Evolutionary conservation across 2,329 filamentous ascomycete genomes (phyloP), one percentile per base, ranked within the genome.

Genomic region (Aureobasidium sp.): DNA sequence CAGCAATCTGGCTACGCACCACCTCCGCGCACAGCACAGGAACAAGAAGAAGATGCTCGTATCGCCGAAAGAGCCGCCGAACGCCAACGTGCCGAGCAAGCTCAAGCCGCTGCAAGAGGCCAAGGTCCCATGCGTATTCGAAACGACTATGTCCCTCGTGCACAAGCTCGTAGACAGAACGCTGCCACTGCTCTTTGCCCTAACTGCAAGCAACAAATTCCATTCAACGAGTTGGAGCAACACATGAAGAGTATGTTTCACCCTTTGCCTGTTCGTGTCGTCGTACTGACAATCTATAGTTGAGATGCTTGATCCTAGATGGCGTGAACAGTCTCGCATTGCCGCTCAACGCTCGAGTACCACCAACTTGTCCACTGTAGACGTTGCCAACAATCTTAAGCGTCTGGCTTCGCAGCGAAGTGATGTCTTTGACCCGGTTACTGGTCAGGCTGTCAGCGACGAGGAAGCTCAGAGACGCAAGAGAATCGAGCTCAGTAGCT

Each of bases 251-350:
- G 86, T 88, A 78, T 76, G 81, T 68, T 48, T 27, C 22, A 8
- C 40, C 4, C 15, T 58, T 6, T 64, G 65, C 75, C 80, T 67
- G n/a, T 15, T 33, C 7, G 48, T n/a, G 29, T 29, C 3, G 31
- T 27, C 5, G 15, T 50, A 27, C 48, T 49, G 24, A 42, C 17
- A 15, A 12, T 15, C 15, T 24, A 7, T 27, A 82, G 81, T 97
- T 72, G 93, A 97, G 76, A 82, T 97, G 50, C 83, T 97, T 63
- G 93, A 97, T 72, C 93, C 93, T 0, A 85, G 89, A 63, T 97
- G 93, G 92, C 96, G 96, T 73, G 92, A 97, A 72, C 92, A 97
- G 73, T 91, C 91, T 68, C 89, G 90, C 62, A 96, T 96, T 73
- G 86, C 90, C 17, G 91, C 96, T 49, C 85, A 89, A 14, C 87